Base-by-base conservation (phyloP, 2,329 filamentous ascomycete species). In the Scytalidium sp. region DNA sequence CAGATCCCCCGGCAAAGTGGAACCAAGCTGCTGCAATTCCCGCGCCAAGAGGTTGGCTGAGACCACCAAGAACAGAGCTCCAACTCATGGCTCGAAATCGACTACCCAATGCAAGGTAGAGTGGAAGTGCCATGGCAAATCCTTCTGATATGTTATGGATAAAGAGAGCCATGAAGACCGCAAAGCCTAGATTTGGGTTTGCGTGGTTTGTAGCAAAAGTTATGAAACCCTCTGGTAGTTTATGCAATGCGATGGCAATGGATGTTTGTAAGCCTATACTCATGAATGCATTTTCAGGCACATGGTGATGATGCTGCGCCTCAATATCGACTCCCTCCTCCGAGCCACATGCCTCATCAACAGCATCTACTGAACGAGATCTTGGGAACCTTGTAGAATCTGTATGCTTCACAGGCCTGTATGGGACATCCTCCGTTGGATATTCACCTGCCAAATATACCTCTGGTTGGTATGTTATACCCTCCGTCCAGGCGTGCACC, bases 61-160 rank as follows among this genome's bases (percentile, higher is more conserved):
- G 74, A 0, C 94, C 94, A 10, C 94, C 94, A 0, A 99, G 75
- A 0, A 96, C 66, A 9, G 88, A 85, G 3, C 88, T 86, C 84
- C 90, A 95, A 51, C 88, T 70, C 73, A 97, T 94, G 17, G 94
- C 93, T 60, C 85, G 87, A 64, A 82, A 73, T 42, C 91, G 86
- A 51, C 85, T 93, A 54, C 86, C 81, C 25, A 97, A 81, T 1
- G 94, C 94, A 62, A 99, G 88, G 69, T 96, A 99, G 0, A 99
- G 76, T 0, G 94, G 94, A 1, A 99, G 73, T 0, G 91, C 90
- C 79, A 99, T 87, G 54, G 92, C 90, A 65, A 97, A 97, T 2
- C 94, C 94, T 72, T 99, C 94, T 22, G 90, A 92, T 62, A 99
- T 96, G 71, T 97, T 99, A 77, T 99, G 94, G 51, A 99, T 93